Percentiles rank a stretch among this genome's conserved stretches.
Evolutionary conservation across 805 yeast species (phyloP).

Genomic region (Danielozyma ontarioensis): DNA sequence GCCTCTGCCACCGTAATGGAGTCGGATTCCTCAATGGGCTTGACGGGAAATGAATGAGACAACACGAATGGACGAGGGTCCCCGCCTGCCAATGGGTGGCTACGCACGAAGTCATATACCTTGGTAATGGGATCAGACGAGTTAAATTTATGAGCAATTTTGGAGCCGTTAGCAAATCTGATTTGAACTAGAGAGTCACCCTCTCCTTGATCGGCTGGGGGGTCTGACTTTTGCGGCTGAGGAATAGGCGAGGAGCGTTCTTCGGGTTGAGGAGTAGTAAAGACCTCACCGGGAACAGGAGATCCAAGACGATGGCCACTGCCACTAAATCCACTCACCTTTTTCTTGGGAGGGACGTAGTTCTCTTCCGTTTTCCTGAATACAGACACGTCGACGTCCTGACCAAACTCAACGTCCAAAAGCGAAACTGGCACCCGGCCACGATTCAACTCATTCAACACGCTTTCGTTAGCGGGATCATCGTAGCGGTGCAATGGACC

Average conservation of each 20-base stretch:
- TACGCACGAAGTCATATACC: slow-evolving; percentile 63
- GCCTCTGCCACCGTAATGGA: slow-evolving; percentile 63
- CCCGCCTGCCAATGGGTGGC: too few species aligned
- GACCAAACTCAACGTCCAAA: slow-evolving; percentile 80
- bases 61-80: slow-evolving; percentile 52
- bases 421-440: slow-evolving; percentile 90
- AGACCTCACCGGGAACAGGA: slow-evolving; percentile 71
- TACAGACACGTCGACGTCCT: slow-evolving; percentile 91
- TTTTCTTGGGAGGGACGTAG: slow-evolving; percentile 61
- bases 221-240: slow-evolving; percentile 7
- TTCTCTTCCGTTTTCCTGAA: slow-evolving; percentile 76
- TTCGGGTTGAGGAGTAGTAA: slow-evolving; percentile 4
- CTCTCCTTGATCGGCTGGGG: slow-evolving; percentile 13
- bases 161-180: slow-evolving; percentile 76
- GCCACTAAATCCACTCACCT: slow-evolving; percentile 68
- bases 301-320: slow-evolving; percentile 84
- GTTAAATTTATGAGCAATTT: slow-evolving; percentile 59
- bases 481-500: slow-evolving; percentile 84
- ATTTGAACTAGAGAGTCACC: slow-evolving; percentile 80
- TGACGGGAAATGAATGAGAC: slow-evolving; percentile 79
- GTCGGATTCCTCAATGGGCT: slow-evolving; percentile 53
- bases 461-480: slow-evolving; percentile 81
- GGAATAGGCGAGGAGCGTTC: slow-evolving; percentile 12
- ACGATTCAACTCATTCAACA: slow-evolving; percentile 72
- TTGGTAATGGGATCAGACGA: slow-evolving; percentile 59